A percentile compares a stretch with the other conserved stretches of the same genome.
Evolutionary conservation across 148 eudicot species (phyloP).

Genomic region (Amaranthus hypochondriacus): DNA sequence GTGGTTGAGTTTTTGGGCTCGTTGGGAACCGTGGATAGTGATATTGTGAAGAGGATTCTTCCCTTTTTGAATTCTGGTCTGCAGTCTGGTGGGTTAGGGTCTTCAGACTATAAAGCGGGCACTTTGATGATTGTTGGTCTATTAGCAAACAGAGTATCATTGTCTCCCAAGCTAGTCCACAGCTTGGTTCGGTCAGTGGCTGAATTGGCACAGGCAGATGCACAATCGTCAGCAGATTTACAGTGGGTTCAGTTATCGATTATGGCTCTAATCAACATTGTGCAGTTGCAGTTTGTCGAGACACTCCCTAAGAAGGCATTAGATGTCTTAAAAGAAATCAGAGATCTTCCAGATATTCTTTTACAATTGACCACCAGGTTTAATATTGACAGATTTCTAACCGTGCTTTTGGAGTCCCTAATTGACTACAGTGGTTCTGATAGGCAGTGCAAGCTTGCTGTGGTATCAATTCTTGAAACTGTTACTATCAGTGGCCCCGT

Average conservation of each 20-base stretch:
- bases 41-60: conserved; percentile 65
- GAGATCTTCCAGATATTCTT: conserved; percentile 62
- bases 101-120: conserved; percentile 74
- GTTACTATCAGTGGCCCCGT: conserved; percentile 45
- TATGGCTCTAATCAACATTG: conserved; percentile 69
- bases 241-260: conserved; percentile 61
- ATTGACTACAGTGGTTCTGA: conserved; percentile 62
- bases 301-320: conserved; percentile 70
- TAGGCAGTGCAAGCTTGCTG: conserved; percentile 34
- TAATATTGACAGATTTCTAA: conserved; percentile 69
- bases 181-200: conserved; percentile 60
- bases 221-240: conserved; percentile 46
- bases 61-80: conserved; percentile 68
- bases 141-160: conserved; percentile 56
- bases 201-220: conserved; percentile 56
- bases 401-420: conserved; percentile 60
- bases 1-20: conserved; percentile 73
- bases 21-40: conserved; percentile 43
- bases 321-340: conserved; percentile 47
- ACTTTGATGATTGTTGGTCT: conserved; percentile 71
- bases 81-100: conserved; percentile 45
- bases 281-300: conserved; percentile 75
- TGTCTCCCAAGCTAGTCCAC: conserved; percentile 62
- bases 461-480: conserved; percentile 52
- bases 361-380: conserved; percentile 56